Percentiles rank a stretch among this genome's conserved stretches.
Conservation (phyloP, 331 rosid genomes). For the Malus hybrid region DNA sequence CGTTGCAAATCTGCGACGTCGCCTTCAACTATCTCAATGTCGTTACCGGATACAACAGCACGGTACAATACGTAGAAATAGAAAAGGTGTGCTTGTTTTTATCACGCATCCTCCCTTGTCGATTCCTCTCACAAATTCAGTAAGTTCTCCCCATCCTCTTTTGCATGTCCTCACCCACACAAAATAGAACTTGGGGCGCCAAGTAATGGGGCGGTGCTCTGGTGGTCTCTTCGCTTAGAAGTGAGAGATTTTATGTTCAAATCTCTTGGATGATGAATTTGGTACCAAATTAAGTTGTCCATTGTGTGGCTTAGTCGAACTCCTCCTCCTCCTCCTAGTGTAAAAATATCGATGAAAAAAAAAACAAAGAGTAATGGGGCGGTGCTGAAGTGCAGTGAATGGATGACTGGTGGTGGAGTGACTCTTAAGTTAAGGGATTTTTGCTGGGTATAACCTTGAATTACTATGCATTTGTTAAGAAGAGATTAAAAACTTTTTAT, state of each 20-base stretch:
- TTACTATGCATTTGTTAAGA: background rate
- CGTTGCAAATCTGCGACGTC: background rate
- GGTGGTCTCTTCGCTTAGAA: no score
- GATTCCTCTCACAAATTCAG: background rate
- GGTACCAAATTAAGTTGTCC: no score
- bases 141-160: background rate
- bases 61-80: background rate
- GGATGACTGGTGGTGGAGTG: background rate
- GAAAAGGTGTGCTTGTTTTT: background rate
- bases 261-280: no score
- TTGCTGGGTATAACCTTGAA: background rate
- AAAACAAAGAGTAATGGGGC: background rate
- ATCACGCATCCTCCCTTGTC: background rate
- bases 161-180: background rate
- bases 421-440: background rate
- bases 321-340: no score
- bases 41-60: background rate
- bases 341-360: no score
- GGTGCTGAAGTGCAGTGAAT: background rate
- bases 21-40: background rate
- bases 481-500: no score
- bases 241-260: no score
- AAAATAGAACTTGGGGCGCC: background rate
- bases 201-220: background rate
- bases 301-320: no score